Base-by-base conservation (phyloP, 2,329 filamentous ascomycete species). In the Cladosporium sphaerospermum region DNA sequence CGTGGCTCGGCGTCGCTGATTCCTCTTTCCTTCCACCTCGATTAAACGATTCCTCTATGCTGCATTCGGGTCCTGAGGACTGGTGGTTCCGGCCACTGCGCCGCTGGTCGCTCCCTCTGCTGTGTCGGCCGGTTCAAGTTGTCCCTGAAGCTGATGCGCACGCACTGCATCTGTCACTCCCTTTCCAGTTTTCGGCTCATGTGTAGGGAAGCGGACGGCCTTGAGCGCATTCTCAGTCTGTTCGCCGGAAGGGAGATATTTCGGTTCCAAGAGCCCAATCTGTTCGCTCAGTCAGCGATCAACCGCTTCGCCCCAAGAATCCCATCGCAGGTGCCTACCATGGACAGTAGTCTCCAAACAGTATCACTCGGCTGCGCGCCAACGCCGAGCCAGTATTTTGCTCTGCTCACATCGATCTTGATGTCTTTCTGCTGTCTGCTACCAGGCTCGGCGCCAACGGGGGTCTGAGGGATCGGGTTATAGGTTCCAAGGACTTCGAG, bases 361-460 rank as follows among this genome's bases (percentile, higher is more conserved):
- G 88, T 84, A 61, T 96, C 89, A 57, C 87, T 91, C 9, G 93
- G 93, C 74, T 99, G 93, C 53, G 93, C 93, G 1, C 93, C 93
- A 3, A 97, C 92, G 68, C 93, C 93, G 34, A 99, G 79, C 93
- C 93, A 99, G 75, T 99, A 99, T 71, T 86, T 85, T 54, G 92
- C 88, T 56, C 93, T 79, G 60, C 82, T 76, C 7, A 81, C 75
- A 71, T 99, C 93, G 11, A 99, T 79, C 65, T 89, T 85, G 68
- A 99, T 88, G 61, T 97, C 91, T 73, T 99, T 99, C 76, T 87
- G 89, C 53, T 88, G 80, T 54, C 83, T 82, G n/a, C 54, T 59
- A 14, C 83, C 82, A n/a, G 79, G 63, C 51, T 67, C 65, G 31
- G 70, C 65, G 58, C 75, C 75, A 40, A 78, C 71, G 11, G 76